Evolutionary conservation across 208 protist species (phyloP).

Genomic region (Trypanosoma lewisi): DNA sequence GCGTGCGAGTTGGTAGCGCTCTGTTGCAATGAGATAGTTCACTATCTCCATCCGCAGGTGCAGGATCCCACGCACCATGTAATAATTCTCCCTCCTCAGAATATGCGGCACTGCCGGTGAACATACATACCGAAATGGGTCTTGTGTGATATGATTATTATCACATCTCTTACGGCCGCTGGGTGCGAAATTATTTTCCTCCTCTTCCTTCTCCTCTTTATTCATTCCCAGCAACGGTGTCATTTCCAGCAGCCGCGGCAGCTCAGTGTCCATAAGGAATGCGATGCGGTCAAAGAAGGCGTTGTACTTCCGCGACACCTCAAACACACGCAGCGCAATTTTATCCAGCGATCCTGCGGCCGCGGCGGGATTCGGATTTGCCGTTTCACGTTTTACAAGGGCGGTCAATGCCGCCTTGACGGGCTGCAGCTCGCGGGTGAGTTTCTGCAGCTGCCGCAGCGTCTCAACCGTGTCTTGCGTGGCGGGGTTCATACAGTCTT

Average conservation of each 20-base stretch:
- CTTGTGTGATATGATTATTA: conserved; percentile 9
- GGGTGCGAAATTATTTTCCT: neutral
- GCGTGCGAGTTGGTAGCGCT: conserved; percentile 43
- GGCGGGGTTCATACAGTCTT: conserved; percentile 30
- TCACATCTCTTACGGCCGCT: neutral
- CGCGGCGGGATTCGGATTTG: conserved; percentile 39
- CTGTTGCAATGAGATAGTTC: conserved; percentile 76
- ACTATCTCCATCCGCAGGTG: conserved; percentile 76
- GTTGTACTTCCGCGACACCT: conserved; percentile 57
- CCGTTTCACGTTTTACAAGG: conserved; percentile 61
- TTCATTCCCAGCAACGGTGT: conserved; percentile 32
- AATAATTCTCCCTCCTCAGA: conserved; percentile 48
- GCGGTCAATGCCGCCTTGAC: conserved; percentile 66
- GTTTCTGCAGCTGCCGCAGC: conserved; percentile 70
- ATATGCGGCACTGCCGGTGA: conserved; percentile 50
- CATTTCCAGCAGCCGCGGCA: conserved; percentile 49
- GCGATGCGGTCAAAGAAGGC: conserved; percentile 32
- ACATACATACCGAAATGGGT: conserved; percentile 44
- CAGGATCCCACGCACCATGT: conserved; percentile 39
- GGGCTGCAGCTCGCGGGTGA: conserved; percentile 74
- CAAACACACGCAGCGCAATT: conserved; percentile 47
- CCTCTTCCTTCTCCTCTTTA: conserved; percentile 1
- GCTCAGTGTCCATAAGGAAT: conserved; percentile 37
- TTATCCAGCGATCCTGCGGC: conserved; percentile 73
- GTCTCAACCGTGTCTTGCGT: conserved; percentile 56